Base-by-base conservation (phyloP, 116 monocot genomes). In the Zostera marina region DNA sequence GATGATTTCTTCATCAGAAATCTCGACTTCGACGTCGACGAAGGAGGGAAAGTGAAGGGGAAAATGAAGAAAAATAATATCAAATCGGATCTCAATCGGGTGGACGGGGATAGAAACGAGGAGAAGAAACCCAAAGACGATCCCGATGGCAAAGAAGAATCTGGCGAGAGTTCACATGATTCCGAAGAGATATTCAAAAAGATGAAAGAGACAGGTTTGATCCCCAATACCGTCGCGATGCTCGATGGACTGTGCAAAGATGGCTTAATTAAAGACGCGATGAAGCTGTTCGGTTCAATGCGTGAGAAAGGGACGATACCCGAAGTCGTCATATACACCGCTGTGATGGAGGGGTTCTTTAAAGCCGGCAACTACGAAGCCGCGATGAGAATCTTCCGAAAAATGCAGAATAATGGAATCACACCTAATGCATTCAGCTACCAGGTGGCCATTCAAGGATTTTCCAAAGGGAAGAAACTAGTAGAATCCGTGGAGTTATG, bases 271-370 rank as follows among this genome's bases (percentile, higher is more conserved):
- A 78, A 98, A 54, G 98, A 98, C 25, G 98, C 98, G 12, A 90
- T 98, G 98, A 86, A 86, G 64, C 76, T 98, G 19, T 98, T 98
- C 55, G 80, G 86, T 11, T 58, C 69, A 54, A 98, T 98, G 85
- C 90, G 98, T 0, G 98, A 98, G 79, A 98, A 83, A 73, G 83
- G 90, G n/a, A 73, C 86, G 1, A 90, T 98, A 41, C 98, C 98
- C 0, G 98, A 98, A 22, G 78, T 90, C 4, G 98, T 98, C 5
- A 78, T 98, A 22, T 98, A 90, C 72, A 90, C 86, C n/a, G 98
- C 98, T 0, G 90, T 90, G 8, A 81, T 90, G 0, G 90, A 98
- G 44, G 98, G 81, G 7, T 98, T 90, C 68, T 98, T 82, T 70
- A 98, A 79, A 77, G 83, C 67, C 0, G 74, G 52, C 4, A 90